Evolutionary conservation across 2,329 filamentous ascomycete genomes (phyloP), one percentile per base, ranked within the genome.

Genomic region (Chaetoscypha palmicola): DNA sequence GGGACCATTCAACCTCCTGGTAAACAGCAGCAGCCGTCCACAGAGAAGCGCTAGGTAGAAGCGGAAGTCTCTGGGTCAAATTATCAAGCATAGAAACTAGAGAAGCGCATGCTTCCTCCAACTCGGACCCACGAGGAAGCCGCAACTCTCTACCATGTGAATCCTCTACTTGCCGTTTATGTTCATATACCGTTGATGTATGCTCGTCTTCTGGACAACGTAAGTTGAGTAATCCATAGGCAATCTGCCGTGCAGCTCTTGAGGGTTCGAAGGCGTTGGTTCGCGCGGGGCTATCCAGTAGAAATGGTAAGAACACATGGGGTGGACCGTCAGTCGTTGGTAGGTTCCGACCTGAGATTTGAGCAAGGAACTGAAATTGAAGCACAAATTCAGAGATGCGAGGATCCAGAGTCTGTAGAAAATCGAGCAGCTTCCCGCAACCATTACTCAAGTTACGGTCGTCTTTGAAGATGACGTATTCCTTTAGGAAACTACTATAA

Each of bases 231-330:
- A 76, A 50, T 0, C 74, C 72, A 55, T 81, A 83, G 1, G 73
- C 76, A 17, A 81, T 51, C 36, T 66, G 66, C 11, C 79, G 68
- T 23, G 77, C 64, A 5, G 58, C 43, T 20, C 65, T 67, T 43
- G 75, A 75, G 45, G 72, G 65, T 41, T 70, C 68, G 77, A 79
- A 81, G 12, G 75, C 73, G 53, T 71, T 79, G 33, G 70, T 69
- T 22, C 71, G 69, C n/a, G 61, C 57, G 14, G 72, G 71, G 45
- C 70, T 72, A 50, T 83, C 79, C 8, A 79, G 64, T 0, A 88
- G 61, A 17, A 81, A 69, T 0, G 82, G 80, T 1, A 89, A 68
- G 58, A 83, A 90, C 10, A 86, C 70, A 31, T 71, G 54, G 14
- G 41, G 31, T 4, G 53, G 28, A 35, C 54, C 51, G 4, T 55